Conservation (phyloP, 1,284 basidiomycete genomes). For the Sparassis latifolia region DNA sequence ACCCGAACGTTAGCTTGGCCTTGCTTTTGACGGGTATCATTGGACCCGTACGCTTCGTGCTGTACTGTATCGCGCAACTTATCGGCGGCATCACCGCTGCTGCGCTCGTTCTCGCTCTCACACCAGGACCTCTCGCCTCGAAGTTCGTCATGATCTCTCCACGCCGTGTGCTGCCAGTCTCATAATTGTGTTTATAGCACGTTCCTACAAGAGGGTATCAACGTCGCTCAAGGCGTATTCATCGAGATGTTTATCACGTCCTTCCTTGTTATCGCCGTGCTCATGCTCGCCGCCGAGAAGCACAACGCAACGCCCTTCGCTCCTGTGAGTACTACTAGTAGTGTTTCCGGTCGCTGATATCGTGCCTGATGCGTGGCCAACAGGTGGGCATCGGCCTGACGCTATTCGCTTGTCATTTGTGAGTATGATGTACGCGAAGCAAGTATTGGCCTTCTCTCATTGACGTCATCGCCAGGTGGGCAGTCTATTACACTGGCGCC, state of each 20-base stretch:
- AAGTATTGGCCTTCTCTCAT: background rate
- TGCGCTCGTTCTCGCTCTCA: conserved; percentile 53
- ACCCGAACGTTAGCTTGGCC: conserved; percentile 62
- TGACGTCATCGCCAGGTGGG: conserved; percentile 19
- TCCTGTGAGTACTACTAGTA: conserved; percentile 35
- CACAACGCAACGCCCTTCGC: conserved; percentile 67
- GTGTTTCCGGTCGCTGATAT: background rate
- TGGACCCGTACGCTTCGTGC: conserved; percentile 51
- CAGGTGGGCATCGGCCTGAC: conserved; percentile 68
- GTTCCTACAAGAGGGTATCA: conserved; percentile 36
- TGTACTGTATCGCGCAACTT: conserved; percentile 60
- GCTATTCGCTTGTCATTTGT: conserved; percentile 62
- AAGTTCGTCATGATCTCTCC: conserved; percentile 32
- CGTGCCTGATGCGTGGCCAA: no score
- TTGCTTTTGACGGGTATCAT: conserved; percentile 56
- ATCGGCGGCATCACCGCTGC: conserved; percentile 58
- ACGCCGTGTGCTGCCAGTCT: background rate
- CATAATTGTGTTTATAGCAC: conserved; percentile 31
- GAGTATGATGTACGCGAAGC: conserved; percentile 18
- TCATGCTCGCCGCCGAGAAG: conserved; percentile 68
- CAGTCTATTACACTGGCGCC: conserved; percentile 52
- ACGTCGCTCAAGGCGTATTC: conserved; percentile 54
- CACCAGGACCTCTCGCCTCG: conserved; percentile 51
- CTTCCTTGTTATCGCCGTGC: conserved; percentile 50
- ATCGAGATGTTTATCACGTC: conserved; percentile 71